A percentile compares a stretch with the other conserved stretches of the same genome.
Conservation (phyloP, 2,329 filamentous ascomycete genomes). For the Diaporthe batatas region DNA sequence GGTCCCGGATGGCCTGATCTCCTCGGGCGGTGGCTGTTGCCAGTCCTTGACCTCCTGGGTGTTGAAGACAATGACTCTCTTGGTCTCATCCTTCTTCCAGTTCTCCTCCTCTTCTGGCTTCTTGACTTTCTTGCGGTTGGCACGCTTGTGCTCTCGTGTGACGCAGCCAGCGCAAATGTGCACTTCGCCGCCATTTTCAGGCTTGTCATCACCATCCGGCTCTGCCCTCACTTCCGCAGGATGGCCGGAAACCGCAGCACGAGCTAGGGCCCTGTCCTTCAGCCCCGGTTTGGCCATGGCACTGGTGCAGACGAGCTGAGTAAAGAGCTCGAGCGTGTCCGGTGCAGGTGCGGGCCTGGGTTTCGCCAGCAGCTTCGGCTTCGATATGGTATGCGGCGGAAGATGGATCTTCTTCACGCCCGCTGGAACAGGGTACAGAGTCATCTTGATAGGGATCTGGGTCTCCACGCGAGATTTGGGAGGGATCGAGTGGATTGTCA, state of each 20-base stretch:
- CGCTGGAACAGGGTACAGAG: slow-evolving; percentile 79
- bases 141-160: slow-evolving; percentile 89
- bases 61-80: slow-evolving; percentile 91
- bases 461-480: slow-evolving; percentile 95
- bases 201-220: slow-evolving; percentile 74
- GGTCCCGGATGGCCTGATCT: slow-evolving; percentile 65
- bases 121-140: slow-evolving; percentile 91
- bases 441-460: slow-evolving; percentile 90
- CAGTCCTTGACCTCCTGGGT: slow-evolving; percentile 89
- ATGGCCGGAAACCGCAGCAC: slow-evolving; percentile 62
- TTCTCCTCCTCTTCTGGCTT: slow-evolving; percentile 92
- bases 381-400: slow-evolving; percentile 91
- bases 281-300: slow-evolving; percentile 83
- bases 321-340: slow-evolving; percentile 84
- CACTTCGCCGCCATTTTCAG: slow-evolving; percentile 92
- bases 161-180: slow-evolving; percentile 94
- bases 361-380: slow-evolving; percentile 89
- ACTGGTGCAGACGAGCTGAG: slow-evolving; percentile 90
- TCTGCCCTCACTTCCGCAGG: slow-evolving; percentile 47
- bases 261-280: slow-evolving; percentile 75
- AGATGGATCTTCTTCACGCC: slow-evolving; percentile 86
- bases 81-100: slow-evolving; percentile 84
- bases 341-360: slow-evolving; percentile 73
- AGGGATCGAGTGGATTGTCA: slow-evolving; percentile 68
- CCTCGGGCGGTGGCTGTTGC: slow-evolving; percentile 69